Conservation (phyloP, 164 flowering plant genomes). For the Platanus orientalis region DNA sequence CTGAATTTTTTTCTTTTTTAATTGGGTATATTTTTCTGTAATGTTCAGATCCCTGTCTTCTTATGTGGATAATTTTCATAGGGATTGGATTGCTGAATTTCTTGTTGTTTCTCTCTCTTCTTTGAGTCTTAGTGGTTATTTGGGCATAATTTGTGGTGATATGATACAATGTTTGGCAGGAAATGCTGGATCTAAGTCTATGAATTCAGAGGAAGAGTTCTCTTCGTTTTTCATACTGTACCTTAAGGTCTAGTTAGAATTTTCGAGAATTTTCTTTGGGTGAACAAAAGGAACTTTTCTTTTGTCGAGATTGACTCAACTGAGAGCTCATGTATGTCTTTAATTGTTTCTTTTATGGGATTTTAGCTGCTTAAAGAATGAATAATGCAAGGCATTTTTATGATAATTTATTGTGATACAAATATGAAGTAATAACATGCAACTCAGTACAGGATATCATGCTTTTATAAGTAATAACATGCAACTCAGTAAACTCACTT, state of each 20-base stretch:
- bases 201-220: not conserved
- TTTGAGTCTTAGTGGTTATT: not conserved
- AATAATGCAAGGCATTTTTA: not conserved
- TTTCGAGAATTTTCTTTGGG: not conserved
- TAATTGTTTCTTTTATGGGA: no score
- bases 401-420: not conserved
- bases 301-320: no score
- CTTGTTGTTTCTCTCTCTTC: not conserved
- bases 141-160: conserved; percentile 1
- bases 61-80: not conserved
- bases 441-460: no score
- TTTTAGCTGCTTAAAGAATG: not conserved
- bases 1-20: not conserved
- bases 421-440: not conserved
- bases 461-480: no score
- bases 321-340: no score
- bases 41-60: not conserved
- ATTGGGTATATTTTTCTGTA: not conserved
- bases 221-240: not conserved
- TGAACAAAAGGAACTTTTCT: no score
- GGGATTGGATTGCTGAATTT: conserved; percentile 6
- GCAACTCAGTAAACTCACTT: not conserved
- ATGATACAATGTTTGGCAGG: no score
- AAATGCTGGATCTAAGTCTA: conserved; percentile 8
- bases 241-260: not conserved